phyloP scores from a whole-genome alignment of 1,284 basidiomycete genomes.

The Rhizoctonia solani region DNA sequence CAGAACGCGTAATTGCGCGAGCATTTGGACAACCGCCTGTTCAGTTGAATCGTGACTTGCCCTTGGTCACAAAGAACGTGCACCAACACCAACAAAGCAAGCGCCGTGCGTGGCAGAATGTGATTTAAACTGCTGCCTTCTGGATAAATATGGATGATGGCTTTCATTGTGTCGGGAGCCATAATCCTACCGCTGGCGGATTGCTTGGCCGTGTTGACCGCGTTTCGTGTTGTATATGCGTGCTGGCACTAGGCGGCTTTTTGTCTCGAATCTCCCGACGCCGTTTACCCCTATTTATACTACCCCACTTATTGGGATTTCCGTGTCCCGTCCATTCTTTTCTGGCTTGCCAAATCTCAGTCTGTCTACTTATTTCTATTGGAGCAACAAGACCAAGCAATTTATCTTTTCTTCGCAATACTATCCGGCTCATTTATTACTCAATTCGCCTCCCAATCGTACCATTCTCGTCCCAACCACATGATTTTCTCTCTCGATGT shows the following conservation, averaged over 20 bases:
- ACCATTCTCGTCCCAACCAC: background rate
- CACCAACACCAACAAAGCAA: slow-evolving; percentile 9
- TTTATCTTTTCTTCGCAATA: background rate
- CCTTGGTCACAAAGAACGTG: slow-evolving; percentile 7
- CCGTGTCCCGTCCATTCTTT: slow-evolving; percentile 31
- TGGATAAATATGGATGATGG: too few species aligned
- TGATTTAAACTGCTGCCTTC: slow-evolving; percentile 23
- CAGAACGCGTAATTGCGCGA: slow-evolving; percentile 1
- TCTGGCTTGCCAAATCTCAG: background rate
- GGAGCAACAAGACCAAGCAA: background rate
- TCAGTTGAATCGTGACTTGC: background rate
- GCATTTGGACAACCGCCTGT: slow-evolving; percentile 3
- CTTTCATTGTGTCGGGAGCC: too few species aligned
- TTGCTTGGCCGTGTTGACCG: slow-evolving; percentile 19
- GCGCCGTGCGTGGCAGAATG: slow-evolving; percentile 11
- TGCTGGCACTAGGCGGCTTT: slow-evolving; percentile 24
- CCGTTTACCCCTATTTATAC: background rate
- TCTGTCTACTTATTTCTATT: background rate
- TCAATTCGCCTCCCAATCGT: background rate
- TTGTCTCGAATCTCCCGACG: background rate
- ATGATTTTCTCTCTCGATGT: background rate
- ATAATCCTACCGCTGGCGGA: slow-evolving; percentile 31
- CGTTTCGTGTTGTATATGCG: slow-evolving; percentile 7
- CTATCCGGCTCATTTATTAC: slow-evolving; percentile 8
- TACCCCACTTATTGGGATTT: background rate